Evolutionary conservation across 495 filamentous ascomycete genomes (phyloP), one percentile per base, ranked within the genome.

Genomic region (Articulospora tetracladia): DNA sequence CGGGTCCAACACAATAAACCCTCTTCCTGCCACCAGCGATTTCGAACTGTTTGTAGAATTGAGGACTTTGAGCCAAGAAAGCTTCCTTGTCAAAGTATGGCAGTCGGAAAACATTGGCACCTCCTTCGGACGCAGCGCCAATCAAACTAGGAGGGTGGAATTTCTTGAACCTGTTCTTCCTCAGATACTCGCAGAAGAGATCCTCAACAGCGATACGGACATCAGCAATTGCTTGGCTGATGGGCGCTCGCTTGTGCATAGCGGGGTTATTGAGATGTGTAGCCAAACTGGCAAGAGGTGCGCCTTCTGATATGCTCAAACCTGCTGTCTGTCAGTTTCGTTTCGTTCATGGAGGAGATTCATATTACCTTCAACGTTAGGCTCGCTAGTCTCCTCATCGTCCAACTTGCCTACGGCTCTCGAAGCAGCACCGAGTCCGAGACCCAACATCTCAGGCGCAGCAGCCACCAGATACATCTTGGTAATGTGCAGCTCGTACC

Each of bases 41-140:
- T 70, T 91, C 87, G 80, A 95, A 91, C 67, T 98, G 94, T 78
- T 98, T 97, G 73, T 95, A 93, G 51, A 98, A 83, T 73, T 98
- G 94, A 13, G 94, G 94, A 59, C 83, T 88, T 74, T 95, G 91
- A 20, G 93, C 93, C 12, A 97, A 79, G 74, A 83, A 98, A 2
- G 88, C 92, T 52, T 88, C 85, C 60, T 86, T 80, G 63, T 87
- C 90, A 73, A 97, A 97, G 74, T 98, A 98, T 46, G 90, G 85
- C 52, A 97, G 79, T 62, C 90, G 84, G 76, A 98, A 98, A 20
- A 97, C 92, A 67, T 91, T 93, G 58, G 89, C 89, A 63, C 94
- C 94, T 68, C 94, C 94, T 69, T 98, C 94, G 0, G 91, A 94
- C 13, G 94, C 91, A 27, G 91, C 91, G 49, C 86, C 91, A 58